These are phyloP conservation scores for Ceratocystis eucalypticola DNA, from an alignment of 2,329 filamentous ascomycete genomes.

Conservation along the genomic window DNA sequence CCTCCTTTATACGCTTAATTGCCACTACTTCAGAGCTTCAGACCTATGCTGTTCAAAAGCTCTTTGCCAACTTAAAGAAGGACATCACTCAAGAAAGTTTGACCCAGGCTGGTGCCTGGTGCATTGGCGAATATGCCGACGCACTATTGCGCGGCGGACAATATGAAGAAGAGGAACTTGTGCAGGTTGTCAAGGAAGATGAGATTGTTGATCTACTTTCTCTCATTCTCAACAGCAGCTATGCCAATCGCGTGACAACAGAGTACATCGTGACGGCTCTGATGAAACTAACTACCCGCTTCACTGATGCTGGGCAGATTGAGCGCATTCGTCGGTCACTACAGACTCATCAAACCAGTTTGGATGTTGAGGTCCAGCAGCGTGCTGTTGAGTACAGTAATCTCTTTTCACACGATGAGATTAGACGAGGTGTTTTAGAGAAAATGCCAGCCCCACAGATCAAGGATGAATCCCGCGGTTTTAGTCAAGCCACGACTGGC, in stretches of 20 bases:
- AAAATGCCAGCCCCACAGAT: conserved; percentile 98
- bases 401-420: conserved; percentile 78
- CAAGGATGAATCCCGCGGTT: conserved; percentile 80
- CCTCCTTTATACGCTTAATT: conserved; percentile 89
- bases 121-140: conserved; percentile 94
- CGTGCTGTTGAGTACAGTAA: conserved; percentile 91
- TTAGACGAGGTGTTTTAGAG: conserved; percentile 80
- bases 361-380: conserved; percentile 93
- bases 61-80: conserved; percentile 81
- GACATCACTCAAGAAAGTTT: conserved; percentile 96
- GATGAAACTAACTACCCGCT: conserved; percentile 85
- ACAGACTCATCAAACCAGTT: conserved; percentile 63
- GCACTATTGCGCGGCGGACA: conserved; percentile 75
- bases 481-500: conserved; percentile 56
- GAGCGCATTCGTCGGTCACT: conserved; percentile 73
- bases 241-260: conserved; percentile 76
- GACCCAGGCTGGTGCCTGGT: conserved; percentile 88
- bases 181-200: conserved; percentile 64
- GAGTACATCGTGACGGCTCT: conserved; percentile 93
- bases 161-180: conserved; percentile 75
- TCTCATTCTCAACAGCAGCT: conserved; percentile 86
- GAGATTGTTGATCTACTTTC: conserved; percentile 90
- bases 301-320: conserved; percentile 71
- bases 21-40: conserved; percentile 90
- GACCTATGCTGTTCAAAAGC: conserved; percentile 90